phyloP scores from a whole-genome alignment of 257 asterid genomes.

The Solanum sitiens region DNA sequence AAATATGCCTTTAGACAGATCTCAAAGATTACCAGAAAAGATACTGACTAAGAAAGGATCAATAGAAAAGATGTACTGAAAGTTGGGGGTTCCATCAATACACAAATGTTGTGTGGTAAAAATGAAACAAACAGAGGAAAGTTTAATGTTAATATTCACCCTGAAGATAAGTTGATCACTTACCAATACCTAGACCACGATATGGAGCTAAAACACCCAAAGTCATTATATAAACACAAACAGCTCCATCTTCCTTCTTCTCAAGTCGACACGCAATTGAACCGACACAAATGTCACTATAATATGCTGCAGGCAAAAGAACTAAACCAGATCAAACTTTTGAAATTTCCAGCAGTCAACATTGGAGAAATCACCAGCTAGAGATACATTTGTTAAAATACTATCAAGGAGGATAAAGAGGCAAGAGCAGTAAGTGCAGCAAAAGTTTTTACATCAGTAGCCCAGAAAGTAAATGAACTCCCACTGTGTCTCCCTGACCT shows the following conservation, averaged over 20 bases:
- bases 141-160: background rate
- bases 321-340: background rate
- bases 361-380: background rate
- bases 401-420: background rate
- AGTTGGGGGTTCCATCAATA: background rate
- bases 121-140: background rate
- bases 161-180: conserved; percentile 1
- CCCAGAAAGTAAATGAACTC: background rate
- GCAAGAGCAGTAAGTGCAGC: background rate
- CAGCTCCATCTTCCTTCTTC: conserved; percentile 78
- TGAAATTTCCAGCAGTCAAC: background rate
- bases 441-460: background rate
- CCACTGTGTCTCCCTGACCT: background rate
- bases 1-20: background rate
- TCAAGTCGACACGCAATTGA: conserved; percentile 92
- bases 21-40: background rate
- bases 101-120: background rate
- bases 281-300: conserved; percentile 90
- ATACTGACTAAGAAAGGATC: background rate
- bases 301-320: conserved; percentile 52
- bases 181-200: conserved; percentile 42
- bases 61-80: background rate
- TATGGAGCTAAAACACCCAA: conserved; percentile 49
- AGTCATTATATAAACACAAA: conserved; percentile 86
- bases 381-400: background rate